Conservation (phyloP, 2,329 filamentous ascomycete species). For the Coniochaeta sp. region DNA sequence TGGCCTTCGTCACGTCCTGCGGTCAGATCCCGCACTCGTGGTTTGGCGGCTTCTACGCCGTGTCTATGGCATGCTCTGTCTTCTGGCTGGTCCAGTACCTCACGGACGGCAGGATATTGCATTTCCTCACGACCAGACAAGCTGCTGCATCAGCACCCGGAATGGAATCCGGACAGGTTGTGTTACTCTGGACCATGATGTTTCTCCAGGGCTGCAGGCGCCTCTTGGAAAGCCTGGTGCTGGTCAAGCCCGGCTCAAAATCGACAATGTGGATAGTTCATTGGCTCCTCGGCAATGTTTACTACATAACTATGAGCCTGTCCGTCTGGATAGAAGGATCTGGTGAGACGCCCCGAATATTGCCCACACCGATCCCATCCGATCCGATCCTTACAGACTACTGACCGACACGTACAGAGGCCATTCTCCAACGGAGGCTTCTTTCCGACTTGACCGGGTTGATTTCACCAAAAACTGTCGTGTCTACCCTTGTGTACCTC, state of each 20-base stretch:
- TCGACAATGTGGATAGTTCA: constrained; percentile 82
- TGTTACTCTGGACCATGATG: constrained; percentile 66
- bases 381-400: not conserved
- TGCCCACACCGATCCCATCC: not conserved
- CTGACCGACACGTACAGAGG: constrained; percentile 16
- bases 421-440: constrained; percentile 17
- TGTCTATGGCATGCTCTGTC: constrained; percentile 60
- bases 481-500: constrained; percentile 58
- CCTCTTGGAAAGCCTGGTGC: constrained; percentile 63
- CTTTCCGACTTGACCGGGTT: not conserved
- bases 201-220: constrained; percentile 67
- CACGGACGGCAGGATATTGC: constrained; percentile 45
- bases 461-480: constrained; percentile 36
- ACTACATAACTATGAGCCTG: constrained; percentile 67
- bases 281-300: constrained; percentile 71
- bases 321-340: constrained; percentile 81
- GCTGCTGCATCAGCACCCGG: constrained; percentile 21
- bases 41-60: constrained; percentile 82
- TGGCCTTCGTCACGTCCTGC: constrained; percentile 27
- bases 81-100: constrained; percentile 68
- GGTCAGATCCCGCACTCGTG: constrained; percentile 74
- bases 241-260: constrained; percentile 54
- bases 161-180: constrained; percentile 57
- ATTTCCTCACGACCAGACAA: constrained; percentile 30
- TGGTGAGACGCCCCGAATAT: constrained; percentile 34